phyloP scores from a whole-genome alignment of 257 asterid genomes.

The Solanum paucissectum region DNA sequence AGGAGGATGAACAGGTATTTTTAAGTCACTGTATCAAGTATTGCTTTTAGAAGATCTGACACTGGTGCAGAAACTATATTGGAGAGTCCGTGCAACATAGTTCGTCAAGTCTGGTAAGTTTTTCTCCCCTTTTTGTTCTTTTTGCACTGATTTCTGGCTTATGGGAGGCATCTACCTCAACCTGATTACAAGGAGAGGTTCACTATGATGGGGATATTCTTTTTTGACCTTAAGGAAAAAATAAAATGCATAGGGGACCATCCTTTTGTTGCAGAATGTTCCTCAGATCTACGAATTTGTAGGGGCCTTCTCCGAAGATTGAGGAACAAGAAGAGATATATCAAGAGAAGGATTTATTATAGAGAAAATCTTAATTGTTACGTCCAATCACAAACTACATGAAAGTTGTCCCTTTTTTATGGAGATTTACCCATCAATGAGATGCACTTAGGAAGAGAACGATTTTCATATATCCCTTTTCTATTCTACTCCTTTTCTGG shows the following conservation, averaged over 20 bases:
- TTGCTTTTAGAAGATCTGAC: background rate
- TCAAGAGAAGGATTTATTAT: too few relatives aligned
- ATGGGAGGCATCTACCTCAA: background rate
- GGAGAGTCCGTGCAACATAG: background rate
- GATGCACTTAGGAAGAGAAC: background rate
- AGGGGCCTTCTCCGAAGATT: background rate
- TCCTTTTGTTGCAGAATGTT: background rate
- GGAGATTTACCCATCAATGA: background rate
- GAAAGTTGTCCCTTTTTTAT: background rate
- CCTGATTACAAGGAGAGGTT: background rate
- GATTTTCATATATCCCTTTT: background rate
- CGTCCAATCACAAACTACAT: background rate
- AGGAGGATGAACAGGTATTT: background rate
- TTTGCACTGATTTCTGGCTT: background rate
- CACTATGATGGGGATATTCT: background rate
- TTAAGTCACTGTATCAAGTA: background rate
- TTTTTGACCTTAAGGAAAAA: background rate
- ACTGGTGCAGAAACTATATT: background rate
- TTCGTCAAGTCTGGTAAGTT: background rate
- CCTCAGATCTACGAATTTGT: background rate
- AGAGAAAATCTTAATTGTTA: background rate
- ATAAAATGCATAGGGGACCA: background rate
- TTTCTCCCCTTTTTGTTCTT: background rate
- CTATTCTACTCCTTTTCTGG: background rate
- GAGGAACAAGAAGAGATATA: background rate